Conservation (phyloP, 2,329 filamentous ascomycete species). For the Aspergillus pseudonomiae region DNA sequence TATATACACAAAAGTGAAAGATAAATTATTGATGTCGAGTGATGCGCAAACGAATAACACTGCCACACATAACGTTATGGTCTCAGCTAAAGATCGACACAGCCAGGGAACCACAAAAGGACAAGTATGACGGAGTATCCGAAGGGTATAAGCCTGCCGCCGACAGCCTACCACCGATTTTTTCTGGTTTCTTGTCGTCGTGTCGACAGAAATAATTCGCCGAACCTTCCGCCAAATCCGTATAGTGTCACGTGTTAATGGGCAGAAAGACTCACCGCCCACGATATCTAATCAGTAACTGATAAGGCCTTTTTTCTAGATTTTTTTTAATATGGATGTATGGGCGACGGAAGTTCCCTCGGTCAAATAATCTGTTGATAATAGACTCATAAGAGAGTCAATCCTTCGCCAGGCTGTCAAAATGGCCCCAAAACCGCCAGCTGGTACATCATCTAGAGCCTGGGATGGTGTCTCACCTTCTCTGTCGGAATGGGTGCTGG, state of each 20-base stretch:
- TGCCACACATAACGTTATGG: conserved; percentile 20
- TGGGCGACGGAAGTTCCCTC: neutral
- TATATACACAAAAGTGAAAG: conserved; percentile 5
- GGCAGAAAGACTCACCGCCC: conserved; percentile 31
- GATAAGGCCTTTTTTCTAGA: conserved; percentile 29
- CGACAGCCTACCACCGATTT: neutral
- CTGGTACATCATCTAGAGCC: conserved; percentile 50
- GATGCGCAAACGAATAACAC: conserved; percentile 17
- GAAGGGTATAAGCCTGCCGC: neutral
- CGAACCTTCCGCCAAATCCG: conserved; percentile 19
- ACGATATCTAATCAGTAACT: conserved; percentile 34
- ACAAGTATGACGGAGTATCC: neutral
- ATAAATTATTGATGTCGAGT: conserved; percentile 9
- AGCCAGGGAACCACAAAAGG: neutral
- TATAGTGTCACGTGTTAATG: conserved; percentile 3
- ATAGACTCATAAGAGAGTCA: neutral
- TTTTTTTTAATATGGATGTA: conserved; percentile 14
- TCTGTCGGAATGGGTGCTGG: conserved; percentile 80
- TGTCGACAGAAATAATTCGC: conserved; percentile 8
- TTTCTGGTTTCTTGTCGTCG: conserved; percentile 9
- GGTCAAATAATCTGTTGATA: neutral
- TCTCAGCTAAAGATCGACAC: conserved; percentile 15
- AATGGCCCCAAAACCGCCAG: conserved; percentile 49
- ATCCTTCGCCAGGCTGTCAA: neutral
- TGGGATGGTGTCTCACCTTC: conserved; percentile 73